phyloP scores from a whole-genome alignment of 805 yeast species.

The Candida quercuum region DNA sequence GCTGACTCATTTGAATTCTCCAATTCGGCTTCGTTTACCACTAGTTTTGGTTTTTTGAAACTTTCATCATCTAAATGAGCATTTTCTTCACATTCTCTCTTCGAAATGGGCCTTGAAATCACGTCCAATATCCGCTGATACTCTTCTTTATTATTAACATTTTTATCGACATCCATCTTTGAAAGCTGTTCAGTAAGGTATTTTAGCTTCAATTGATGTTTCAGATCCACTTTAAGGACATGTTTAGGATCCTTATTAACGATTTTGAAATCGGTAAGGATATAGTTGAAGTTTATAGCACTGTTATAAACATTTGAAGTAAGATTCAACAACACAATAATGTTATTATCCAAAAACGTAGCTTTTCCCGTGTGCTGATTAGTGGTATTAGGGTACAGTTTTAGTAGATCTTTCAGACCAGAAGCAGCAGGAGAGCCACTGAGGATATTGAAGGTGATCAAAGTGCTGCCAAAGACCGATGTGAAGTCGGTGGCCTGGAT shows the following conservation, averaged over 20 bases:
- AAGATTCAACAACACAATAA: background rate
- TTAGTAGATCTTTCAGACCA: background rate
- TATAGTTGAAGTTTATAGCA: background rate
- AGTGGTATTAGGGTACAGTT: background rate
- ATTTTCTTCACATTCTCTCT: background rate
- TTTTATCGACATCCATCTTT: background rate
- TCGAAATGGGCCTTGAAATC: background rate
- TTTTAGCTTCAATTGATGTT: constrained; percentile 1
- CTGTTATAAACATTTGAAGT: constrained; percentile 4
- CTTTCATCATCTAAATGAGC: too few species aligned
- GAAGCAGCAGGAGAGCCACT: background rate
- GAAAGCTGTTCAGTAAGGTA: background rate
- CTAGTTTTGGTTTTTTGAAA: background rate
- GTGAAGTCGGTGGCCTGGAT: constrained; percentile 11
- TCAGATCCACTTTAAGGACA: background rate
- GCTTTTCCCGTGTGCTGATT: background rate
- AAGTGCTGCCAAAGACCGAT: background rate
- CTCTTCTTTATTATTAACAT: constrained; percentile 2
- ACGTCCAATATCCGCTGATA: constrained; percentile 3
- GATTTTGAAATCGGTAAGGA: constrained; percentile 1
- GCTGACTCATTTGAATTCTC: background rate
- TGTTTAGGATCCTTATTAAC: constrained; percentile 1
- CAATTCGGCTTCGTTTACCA: background rate
- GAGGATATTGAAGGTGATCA: background rate
- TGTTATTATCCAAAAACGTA: background rate